Conservation (phyloP, 768 basidiomycete genomes). For the Inosperma sp. region DNA sequence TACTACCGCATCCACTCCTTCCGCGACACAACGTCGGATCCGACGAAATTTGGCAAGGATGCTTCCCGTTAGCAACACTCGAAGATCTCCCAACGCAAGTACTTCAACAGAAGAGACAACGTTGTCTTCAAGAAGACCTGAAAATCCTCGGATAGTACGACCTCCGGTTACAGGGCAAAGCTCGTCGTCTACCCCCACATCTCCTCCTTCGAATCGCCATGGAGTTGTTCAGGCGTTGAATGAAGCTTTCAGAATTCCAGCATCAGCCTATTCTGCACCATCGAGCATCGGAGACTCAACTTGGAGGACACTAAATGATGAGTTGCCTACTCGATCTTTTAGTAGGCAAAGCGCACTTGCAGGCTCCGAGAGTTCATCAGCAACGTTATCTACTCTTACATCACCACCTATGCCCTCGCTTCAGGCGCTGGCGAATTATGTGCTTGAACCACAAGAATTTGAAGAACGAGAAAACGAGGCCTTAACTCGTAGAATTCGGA, state of each 20-base stretch:
- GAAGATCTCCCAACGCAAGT: no score
- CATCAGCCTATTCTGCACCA: constrained; percentile 35
- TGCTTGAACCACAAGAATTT: neutral
- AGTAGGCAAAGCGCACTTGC: constrained; percentile 1
- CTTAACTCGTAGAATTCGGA: constrained; percentile 3
- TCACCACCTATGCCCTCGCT: constrained; percentile 5
- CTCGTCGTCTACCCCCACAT: neutral
- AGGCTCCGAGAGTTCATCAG: neutral
- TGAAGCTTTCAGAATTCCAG: constrained; percentile 53
- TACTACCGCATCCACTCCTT: neutral
- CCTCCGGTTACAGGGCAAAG: neutral
- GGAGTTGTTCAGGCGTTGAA: constrained; percentile 48
- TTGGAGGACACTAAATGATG: constrained; percentile 36
- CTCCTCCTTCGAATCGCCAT: constrained; percentile 12
- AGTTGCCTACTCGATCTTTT: neutral
- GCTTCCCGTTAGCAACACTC: neutral
- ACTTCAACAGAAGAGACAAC: no score
- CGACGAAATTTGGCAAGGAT: neutral
- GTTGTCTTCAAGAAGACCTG: no score
- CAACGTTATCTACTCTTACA: neutral
- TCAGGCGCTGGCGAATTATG: constrained; percentile 3
- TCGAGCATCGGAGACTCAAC: constrained; percentile 43
- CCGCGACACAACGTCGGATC: neutral
- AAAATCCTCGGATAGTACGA: neutral
- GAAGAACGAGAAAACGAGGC: constrained; percentile 7